A percentile compares a stretch with the other conserved stretches of the same genome.
phyloP scores from a whole-genome alignment of 352 stramenopile genomes.

The Phytophthora agathidicida region DNA sequence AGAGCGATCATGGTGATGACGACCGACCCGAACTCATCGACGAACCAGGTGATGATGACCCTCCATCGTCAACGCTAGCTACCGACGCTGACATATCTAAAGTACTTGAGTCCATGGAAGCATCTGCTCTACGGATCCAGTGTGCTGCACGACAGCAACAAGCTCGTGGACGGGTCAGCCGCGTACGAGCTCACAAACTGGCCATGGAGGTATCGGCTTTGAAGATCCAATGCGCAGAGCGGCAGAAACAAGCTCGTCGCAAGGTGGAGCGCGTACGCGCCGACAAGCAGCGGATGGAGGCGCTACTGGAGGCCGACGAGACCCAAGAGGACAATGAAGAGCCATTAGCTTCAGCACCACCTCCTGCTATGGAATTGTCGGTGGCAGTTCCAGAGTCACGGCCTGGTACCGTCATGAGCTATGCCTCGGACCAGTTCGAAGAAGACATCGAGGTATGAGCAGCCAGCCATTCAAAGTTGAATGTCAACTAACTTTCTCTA shows the following conservation, averaged over 20 bases:
- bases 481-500: too few species aligned
- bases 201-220: slow-evolving; percentile 32
- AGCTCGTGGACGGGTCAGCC: slow-evolving; percentile 22
- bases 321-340: background rate
- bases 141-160: slow-evolving; percentile 42
- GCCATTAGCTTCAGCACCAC: slow-evolving; percentile 2
- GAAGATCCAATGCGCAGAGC: slow-evolving; percentile 63
- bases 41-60: background rate
- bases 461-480: slow-evolving; percentile 5
- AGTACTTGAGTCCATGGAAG: slow-evolving; percentile 8
- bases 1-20: background rate
- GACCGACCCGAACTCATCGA: slow-evolving; percentile 6
- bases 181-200: slow-evolving; percentile 8
- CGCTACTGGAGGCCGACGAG: background rate
- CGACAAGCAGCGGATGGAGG: slow-evolving; percentile 10
- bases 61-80: background rate
- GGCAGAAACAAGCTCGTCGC: slow-evolving; percentile 52
- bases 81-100: background rate
- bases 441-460: slow-evolving; percentile 45
- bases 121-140: slow-evolving; percentile 35
- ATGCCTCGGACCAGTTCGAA: slow-evolving; percentile 69
- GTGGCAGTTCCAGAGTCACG: slow-evolving; percentile 8
- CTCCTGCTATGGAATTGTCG: too few species aligned
- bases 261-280: slow-evolving; percentile 37
- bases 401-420: slow-evolving; percentile 65